These are phyloP conservation scores for Teunomyces aglyptinius DNA, from an alignment of 805 yeast genomes.

Conservation along the genomic window DNA sequence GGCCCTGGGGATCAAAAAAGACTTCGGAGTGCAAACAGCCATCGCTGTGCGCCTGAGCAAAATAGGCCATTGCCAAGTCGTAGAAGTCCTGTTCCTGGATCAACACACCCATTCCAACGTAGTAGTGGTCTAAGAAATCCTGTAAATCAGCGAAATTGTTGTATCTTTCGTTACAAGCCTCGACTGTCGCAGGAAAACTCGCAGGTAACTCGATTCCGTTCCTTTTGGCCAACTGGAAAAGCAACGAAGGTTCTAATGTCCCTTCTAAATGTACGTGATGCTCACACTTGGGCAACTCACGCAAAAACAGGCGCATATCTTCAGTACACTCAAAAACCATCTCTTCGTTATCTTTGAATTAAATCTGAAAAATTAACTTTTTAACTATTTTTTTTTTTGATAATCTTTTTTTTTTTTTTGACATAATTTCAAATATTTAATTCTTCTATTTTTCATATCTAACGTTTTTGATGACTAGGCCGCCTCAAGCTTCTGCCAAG, in stretches of 20 bases:
- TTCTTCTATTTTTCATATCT: neutral
- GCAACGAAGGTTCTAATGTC: conserved; percentile 67
- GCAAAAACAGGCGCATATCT: conserved; percentile 9
- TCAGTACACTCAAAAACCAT: conserved; percentile 3
- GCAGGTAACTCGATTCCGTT: conserved; percentile 61
- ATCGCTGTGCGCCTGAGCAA: conserved; percentile 54
- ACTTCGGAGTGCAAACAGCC: conserved; percentile 71
- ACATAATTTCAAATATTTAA: too few relatives aligned
- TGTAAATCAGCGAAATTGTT: conserved; percentile 64
- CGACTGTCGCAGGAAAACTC: conserved; percentile 58
- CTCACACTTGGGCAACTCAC: conserved; percentile 80
- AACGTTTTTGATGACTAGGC: neutral
- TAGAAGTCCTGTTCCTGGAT: conserved; percentile 68
- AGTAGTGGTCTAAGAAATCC: conserved; percentile 76
- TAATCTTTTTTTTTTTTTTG: neutral
- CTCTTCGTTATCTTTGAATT: neutral
- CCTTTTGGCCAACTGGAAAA: conserved; percentile 67
- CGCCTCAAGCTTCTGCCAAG: conserved; percentile 25
- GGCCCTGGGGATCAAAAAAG: conserved; percentile 86
- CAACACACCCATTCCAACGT: conserved; percentile 78
- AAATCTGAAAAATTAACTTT: neutral
- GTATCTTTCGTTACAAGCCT: conserved; percentile 51
- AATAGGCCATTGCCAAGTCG: conserved; percentile 75
- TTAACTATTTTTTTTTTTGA: neutral
- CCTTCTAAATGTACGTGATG: conserved; percentile 87